Base-by-base conservation (phyloP, 768 basidiomycete genomes). In the Hericium alpestre region DNA sequence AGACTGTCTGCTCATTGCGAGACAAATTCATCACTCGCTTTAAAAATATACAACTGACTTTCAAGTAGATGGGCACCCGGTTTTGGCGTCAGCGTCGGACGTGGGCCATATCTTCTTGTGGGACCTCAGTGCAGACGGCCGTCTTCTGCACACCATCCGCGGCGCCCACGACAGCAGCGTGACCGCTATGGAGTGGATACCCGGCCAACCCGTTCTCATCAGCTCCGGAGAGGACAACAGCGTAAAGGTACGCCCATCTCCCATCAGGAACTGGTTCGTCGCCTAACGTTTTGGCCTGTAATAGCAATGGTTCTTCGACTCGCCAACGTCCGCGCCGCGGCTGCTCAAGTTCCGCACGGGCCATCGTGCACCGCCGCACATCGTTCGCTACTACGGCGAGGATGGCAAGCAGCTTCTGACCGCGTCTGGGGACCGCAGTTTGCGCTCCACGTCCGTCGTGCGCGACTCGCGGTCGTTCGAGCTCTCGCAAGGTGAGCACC, bases 261-360 rank as follows among this genome's bases (percentile, higher is more conserved):
- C 38, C 8, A 38, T 18, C 12, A 10, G 8, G 18, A n/a, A 20
- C 16, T 38, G 15, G 46, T 49, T 7, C 27, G 22, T 25, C 47
- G 53, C 40, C 51, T 15, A 41, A 55, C 16, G 23, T 51, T 3
- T 12, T 16, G 38, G 2, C 39, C 38, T 5, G 2, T 27, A 39
- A 6, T 65, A 97, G 94, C 94, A 99, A 93, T 98, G 95, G 94
- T 67, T 95, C 20, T 94, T 95, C 64, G 96, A 98, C 65, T 90
- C 93, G 0, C 91, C 93, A 0, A 87, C 89, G 0, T 76, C 87
- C 1, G 74, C 89, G 22, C 95, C 96, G 1, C 80, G 91, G 56
- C 74, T 98, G 11, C 79, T 97, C 23, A 98, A 97, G 74, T 91
- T 82, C 69, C 82, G 96, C 49, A 87, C 91, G 0, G 96, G 96